These are phyloP conservation scores for Cucurbita pepo DNA, from an alignment of 306 rosid genomes.

Conservation along the genomic window DNA sequence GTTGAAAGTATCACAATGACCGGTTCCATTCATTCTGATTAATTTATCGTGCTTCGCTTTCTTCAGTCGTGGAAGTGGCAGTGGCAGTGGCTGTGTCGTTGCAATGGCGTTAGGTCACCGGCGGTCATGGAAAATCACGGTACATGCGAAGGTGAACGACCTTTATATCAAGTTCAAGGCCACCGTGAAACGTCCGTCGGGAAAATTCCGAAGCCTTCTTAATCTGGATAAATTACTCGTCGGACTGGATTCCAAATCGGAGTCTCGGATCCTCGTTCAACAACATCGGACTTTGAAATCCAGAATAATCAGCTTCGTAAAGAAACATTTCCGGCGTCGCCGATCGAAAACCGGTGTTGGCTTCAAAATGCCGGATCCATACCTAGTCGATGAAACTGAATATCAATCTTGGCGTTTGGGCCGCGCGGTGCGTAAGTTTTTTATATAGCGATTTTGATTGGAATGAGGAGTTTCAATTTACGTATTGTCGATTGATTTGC, in stretches of 20 bases:
- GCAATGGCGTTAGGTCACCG: conserved; percentile 22
- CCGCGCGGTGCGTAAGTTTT: not conserved
- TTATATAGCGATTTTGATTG: not conserved
- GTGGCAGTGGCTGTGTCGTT: not conserved
- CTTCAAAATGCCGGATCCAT: not conserved
- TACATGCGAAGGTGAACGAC: conserved; percentile 29
- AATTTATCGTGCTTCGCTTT: not conserved
- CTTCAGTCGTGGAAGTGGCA: not conserved
- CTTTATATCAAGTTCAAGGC: conserved; percentile 30
- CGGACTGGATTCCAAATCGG: conserved; percentile 19
- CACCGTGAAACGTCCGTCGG: conserved; percentile 9
- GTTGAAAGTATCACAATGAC: not conserved
- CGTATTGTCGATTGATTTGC: not conserved
- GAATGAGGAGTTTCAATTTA: not conserved
- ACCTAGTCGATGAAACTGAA: not conserved
- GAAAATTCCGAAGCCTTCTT: conserved; percentile 25
- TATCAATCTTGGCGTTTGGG: not conserved
- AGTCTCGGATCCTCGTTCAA: not conserved
- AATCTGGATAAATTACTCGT: conserved; percentile 22
- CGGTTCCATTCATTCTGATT: not conserved
- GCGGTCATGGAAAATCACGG: conserved; percentile 28
- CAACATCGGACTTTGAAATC: conserved; percentile 5
- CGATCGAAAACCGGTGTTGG: not conserved
- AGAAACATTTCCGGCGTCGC: conserved; percentile 7
- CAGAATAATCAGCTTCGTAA: conserved; percentile 14